phyloP scores from a whole-genome alignment of 768 basidiomycete species.

The Mycena leptocephala region DNA sequence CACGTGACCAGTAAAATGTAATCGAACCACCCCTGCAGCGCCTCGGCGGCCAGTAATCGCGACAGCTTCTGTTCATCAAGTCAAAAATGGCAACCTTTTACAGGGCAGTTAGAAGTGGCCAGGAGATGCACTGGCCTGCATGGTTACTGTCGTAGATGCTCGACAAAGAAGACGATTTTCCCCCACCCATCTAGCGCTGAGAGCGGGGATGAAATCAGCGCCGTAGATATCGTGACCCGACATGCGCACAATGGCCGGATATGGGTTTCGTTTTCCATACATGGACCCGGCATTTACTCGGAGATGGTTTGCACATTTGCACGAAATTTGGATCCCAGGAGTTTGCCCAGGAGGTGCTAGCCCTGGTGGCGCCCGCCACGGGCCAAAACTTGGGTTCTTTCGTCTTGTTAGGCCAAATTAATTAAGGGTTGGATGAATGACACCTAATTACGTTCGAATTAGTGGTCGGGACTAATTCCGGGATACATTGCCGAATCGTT shows the following conservation, averaged over 20 bases:
- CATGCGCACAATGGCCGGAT: not conserved
- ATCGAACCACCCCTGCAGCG: not conserved
- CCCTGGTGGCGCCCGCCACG: no score
- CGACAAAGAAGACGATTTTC: not conserved
- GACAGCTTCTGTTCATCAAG: conserved; percentile 1
- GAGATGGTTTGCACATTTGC: not conserved
- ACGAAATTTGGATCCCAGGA: no score
- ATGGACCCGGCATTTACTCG: not conserved
- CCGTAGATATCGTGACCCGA: not conserved
- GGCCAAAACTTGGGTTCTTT: no score
- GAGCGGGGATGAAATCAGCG: conserved; percentile 28
- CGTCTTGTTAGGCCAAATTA: not conserved
- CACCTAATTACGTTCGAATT: no score
- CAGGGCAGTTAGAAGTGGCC: not conserved
- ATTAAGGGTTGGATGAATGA: not conserved
- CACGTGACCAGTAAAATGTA: not conserved
- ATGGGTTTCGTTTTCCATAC: not conserved
- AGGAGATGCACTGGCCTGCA: not conserved
- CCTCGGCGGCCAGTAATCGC: not conserved
- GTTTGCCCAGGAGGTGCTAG: no score
- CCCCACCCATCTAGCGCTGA: not conserved
- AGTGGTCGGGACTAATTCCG: no score
- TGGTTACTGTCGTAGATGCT: conserved; percentile 20
- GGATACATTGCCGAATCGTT: no score
- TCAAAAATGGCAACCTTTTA: not conserved